These are phyloP conservation scores for Kwoniella shivajii DNA, from an alignment of 1,284 basidiomycete species.

Conservation along the genomic window DNA sequence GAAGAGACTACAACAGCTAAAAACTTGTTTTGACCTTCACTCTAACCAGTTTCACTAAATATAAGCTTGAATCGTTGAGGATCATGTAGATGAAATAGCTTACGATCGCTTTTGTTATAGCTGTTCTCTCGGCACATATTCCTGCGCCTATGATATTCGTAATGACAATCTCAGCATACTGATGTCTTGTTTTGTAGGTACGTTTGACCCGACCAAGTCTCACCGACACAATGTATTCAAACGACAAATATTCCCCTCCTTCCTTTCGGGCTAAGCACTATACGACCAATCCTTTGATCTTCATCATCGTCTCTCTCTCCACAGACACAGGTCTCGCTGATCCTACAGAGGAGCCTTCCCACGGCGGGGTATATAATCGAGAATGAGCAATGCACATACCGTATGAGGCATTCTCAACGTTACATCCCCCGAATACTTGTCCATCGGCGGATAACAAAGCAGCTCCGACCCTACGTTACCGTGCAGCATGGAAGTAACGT, in stretches of 20 bases:
- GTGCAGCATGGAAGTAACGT: neutral
- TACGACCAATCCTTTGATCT: no score
- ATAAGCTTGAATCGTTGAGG: neutral
- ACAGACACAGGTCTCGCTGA: no score
- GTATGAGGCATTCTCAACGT: slow-evolving; percentile 89
- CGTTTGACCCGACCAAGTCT: no score
- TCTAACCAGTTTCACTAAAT: slow-evolving; percentile 57
- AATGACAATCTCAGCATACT: neutral
- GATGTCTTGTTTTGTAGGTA: no score
- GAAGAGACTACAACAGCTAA: slow-evolving; percentile 72
- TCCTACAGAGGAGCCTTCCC: no score
- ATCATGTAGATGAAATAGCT: slow-evolving; percentile 45
- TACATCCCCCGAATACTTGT: slow-evolving; percentile 74
- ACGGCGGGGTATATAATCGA: no score
- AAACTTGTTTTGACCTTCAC: slow-evolving; percentile 70
- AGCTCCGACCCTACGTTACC: slow-evolving; percentile 73
- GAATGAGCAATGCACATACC: slow-evolving; percentile 58
- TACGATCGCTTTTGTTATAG: slow-evolving; percentile 81
- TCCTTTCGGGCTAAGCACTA: no score
- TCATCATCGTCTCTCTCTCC: neutral
- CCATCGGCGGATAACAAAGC: slow-evolving; percentile 72
- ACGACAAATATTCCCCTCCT: neutral
- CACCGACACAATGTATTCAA: no score
- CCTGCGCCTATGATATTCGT: slow-evolving; percentile 43
- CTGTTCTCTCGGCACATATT: slow-evolving; percentile 87